Percentiles rank a stretch among this genome's conserved stretches.
Evolutionary conservation across 495 filamentous ascomycete genomes (phyloP).

Genomic region (Staphylotrichum longicolle): DNA sequence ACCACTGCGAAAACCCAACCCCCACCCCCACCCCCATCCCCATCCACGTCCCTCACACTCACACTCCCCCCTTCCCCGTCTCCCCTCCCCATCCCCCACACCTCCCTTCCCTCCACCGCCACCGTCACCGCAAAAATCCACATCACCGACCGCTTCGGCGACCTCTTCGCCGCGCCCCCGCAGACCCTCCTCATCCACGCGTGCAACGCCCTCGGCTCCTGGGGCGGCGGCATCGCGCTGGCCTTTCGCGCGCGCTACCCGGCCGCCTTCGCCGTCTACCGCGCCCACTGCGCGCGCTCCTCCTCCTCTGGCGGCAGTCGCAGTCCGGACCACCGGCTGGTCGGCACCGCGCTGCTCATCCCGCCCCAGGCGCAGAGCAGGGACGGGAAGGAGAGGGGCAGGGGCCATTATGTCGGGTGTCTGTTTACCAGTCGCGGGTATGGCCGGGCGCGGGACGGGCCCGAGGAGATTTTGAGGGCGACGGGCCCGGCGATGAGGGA

Average conservation of each 20-base stretch:
- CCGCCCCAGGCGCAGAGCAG: constrained; percentile 5
- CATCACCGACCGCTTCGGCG: constrained; percentile 18
- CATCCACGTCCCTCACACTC: too few species aligned
- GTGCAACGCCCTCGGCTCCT: constrained; percentile 30
- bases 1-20: too few species aligned
- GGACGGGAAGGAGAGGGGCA: neutral
- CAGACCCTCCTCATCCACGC: constrained; percentile 33
- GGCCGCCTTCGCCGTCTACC: constrained; percentile 23
- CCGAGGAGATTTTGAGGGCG: constrained; percentile 18
- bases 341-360: constrained; percentile 30
- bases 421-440: constrained; percentile 29
- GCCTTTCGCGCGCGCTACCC: constrained; percentile 29
- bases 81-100: too few species aligned
- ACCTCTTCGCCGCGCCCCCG: constrained; percentile 32
- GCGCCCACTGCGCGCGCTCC: constrained; percentile 22
- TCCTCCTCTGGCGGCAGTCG: neutral
- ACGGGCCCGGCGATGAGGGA: constrained; percentile 26
- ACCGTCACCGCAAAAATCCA: constrained; percentile 10
- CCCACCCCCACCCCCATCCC: too few species aligned
- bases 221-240: constrained; percentile 28
- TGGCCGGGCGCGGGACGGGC: constrained; percentile 22
- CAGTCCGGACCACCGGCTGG: constrained; percentile 12
- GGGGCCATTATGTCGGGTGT: constrained; percentile 32
- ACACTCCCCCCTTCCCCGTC: too few species aligned
- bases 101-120: too few species aligned